These are phyloP conservation scores for Agrocybe pediades DNA, from an alignment of 768 basidiomycete species.

Conservation along the genomic window DNA sequence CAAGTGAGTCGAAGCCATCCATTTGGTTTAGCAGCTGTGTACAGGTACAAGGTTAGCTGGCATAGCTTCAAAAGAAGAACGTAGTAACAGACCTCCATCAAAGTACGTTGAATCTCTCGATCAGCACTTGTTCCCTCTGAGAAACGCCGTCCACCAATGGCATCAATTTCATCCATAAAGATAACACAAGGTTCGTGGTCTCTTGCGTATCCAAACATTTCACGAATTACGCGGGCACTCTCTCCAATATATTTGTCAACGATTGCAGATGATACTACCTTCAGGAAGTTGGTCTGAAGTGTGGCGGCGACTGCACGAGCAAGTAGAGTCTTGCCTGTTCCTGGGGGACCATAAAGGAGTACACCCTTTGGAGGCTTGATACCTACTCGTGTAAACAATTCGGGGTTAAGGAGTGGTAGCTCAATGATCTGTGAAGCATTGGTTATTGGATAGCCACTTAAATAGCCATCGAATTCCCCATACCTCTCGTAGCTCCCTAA, in stretches of 20 bases:
- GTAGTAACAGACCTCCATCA: conserved; percentile 75
- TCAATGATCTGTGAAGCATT: conserved; percentile 77
- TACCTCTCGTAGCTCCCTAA: conserved; percentile 93
- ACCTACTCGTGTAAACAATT: conserved; percentile 92
- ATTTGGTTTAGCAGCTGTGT: conserved; percentile 92
- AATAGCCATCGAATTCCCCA: conserved; percentile 18
- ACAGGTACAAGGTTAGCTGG: conserved; percentile 2
- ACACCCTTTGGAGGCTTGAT: conserved; percentile 98
- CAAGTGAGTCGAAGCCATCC: conserved; percentile 99
- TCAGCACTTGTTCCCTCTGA: conserved; percentile 97
- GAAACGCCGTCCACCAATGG: conserved; percentile 87
- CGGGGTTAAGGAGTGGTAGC: conserved; percentile 90
- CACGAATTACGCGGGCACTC: conserved; percentile 91
- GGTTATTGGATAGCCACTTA: not conserved
- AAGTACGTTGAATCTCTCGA: conserved; percentile 96
- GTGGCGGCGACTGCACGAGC: conserved; percentile 97
- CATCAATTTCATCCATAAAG: conserved; percentile 98
- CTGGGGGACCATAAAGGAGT: conserved; percentile 93
- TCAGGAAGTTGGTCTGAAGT: conserved; percentile 94
- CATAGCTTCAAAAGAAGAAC: not conserved
- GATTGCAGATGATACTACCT: conserved; percentile 97
- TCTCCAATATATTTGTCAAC: conserved; percentile 99
- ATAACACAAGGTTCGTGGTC: conserved; percentile 99
- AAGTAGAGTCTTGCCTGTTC: conserved; percentile 94
- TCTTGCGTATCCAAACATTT: conserved; percentile 98